Evolutionary conservation across 1,139 yeast species (phyloP).

Genomic region (Williopsis jadinii): DNA sequence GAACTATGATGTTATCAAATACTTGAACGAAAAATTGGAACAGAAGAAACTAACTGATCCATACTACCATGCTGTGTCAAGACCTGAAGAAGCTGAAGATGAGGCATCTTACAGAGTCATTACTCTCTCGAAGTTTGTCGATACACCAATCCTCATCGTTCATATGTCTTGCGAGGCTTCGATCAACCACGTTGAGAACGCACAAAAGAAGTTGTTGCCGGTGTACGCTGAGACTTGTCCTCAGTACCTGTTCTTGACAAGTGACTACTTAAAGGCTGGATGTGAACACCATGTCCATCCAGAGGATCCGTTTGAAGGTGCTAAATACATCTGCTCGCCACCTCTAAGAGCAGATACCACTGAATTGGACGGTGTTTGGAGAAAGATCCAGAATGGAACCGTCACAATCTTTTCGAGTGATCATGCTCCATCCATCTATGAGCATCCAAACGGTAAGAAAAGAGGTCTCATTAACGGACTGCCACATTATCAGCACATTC

Average conservation of each 20-base stretch:
- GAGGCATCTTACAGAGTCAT: conserved; percentile 41
- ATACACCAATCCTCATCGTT: conserved; percentile 35
- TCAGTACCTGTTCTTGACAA: conserved; percentile 35
- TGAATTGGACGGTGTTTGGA: conserved; percentile 36
- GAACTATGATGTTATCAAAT: conserved; percentile 35
- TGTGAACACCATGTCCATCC: conserved; percentile 22
- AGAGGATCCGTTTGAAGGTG: conserved; percentile 31
- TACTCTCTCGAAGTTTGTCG: conserved; percentile 30
- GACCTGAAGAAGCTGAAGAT: conserved; percentile 37
- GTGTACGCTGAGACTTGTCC: conserved; percentile 41
- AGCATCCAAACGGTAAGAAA: conserved; percentile 30
- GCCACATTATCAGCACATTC: conserved; percentile 31
- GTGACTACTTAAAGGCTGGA: conserved; percentile 25
- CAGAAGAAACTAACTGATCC: conserved; percentile 30
- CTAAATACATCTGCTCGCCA: conserved; percentile 40
- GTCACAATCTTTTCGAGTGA: conserved; percentile 37
- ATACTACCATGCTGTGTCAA: conserved; percentile 34
- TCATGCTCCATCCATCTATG: conserved; percentile 37
- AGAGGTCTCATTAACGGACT: conserved; percentile 27
- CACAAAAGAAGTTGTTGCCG: conserved; percentile 33
- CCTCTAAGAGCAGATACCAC: conserved; percentile 31
- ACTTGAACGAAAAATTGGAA: conserved; percentile 31
- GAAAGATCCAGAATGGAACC: conserved; percentile 35
- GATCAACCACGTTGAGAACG: conserved; percentile 30
- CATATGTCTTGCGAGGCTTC: conserved; percentile 38